Evolutionary conservation across 805 yeast species (phyloP).

Genomic region (Hanseniaspora singularis): DNA sequence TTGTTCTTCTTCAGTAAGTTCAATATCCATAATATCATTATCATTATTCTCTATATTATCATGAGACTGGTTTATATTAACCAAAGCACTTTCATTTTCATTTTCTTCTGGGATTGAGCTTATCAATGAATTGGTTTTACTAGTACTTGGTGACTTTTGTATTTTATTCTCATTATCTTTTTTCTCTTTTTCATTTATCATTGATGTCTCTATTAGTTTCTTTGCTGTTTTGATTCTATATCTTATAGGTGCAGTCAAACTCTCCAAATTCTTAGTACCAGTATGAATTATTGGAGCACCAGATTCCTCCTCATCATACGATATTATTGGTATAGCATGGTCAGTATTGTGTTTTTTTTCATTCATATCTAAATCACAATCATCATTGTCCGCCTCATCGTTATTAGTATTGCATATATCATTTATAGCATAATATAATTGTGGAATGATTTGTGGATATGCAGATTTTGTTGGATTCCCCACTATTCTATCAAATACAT

Average conservation of each 20-base stretch:
- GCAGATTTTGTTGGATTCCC: conserved; percentile 29
- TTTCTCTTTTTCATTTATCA: not conserved
- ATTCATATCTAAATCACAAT: not conserved
- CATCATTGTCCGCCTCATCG: not conserved
- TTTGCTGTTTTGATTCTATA: conserved; percentile 14
- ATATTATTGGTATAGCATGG: conserved; percentile 4
- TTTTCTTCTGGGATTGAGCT: no score
- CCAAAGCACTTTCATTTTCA: not conserved
- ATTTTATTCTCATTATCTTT: not conserved
- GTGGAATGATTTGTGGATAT: conserved; percentile 30
- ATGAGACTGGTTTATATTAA: not conserved
- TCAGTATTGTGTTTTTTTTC: not conserved
- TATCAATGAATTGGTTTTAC: no score
- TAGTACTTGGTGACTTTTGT: no score
- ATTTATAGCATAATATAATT: conserved; percentile 10
- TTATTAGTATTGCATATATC: not conserved
- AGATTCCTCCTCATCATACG: conserved; percentile 13
- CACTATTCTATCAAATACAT: conserved; percentile 45
- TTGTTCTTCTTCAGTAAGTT: not conserved
- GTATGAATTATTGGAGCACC: conserved; percentile 7
- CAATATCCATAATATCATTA: not conserved
- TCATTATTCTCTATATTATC: not conserved
- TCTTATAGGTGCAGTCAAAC: conserved; percentile 13
- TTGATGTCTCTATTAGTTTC: not conserved
- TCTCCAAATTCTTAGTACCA: conserved; percentile 15